Evolutionary conservation across 1,284 basidiomycete genomes (phyloP).

Genomic region (Trichosporon sp.): DNA sequence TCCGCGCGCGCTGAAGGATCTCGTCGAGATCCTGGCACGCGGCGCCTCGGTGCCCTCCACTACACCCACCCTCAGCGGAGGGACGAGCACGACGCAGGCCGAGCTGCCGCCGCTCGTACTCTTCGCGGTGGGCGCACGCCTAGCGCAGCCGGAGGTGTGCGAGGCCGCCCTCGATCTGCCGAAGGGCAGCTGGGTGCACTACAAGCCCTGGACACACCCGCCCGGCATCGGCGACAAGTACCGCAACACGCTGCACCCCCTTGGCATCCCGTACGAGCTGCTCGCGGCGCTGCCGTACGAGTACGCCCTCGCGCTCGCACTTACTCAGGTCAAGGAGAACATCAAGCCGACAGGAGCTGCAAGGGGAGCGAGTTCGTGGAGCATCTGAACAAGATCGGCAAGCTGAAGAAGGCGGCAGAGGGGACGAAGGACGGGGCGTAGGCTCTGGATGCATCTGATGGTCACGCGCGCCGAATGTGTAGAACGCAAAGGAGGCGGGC

Average conservation of each 20-base stretch:
- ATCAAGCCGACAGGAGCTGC: neutral
- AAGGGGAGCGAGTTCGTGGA: neutral
- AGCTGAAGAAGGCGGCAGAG: neutral
- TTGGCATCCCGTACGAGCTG: neutral
- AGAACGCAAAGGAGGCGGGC: too few species aligned
- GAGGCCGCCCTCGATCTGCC: neutral
- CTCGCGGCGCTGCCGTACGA: neutral
- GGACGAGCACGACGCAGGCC: neutral
- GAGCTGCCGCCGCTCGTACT: neutral
- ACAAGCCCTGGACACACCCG: neutral
- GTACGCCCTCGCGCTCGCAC: neutral
- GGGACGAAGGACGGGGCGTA: neutral
- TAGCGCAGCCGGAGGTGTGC: neutral
- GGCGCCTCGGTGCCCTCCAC: neutral
- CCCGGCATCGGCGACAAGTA: neutral
- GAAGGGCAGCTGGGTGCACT: neutral
- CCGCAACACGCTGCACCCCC: neutral
- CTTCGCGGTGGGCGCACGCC: neutral
- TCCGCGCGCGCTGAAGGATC: neutral
- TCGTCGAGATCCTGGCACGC: neutral
- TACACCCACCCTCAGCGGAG: neutral
- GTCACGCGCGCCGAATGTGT: too few species aligned
- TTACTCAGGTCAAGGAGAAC: neutral
- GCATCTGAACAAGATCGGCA: neutral
- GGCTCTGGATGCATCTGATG: neutral